These are phyloP conservation scores for Scheffersomyces titani DNA, from an alignment of 1,139 yeast genomes.

Conservation along the genomic window DNA sequence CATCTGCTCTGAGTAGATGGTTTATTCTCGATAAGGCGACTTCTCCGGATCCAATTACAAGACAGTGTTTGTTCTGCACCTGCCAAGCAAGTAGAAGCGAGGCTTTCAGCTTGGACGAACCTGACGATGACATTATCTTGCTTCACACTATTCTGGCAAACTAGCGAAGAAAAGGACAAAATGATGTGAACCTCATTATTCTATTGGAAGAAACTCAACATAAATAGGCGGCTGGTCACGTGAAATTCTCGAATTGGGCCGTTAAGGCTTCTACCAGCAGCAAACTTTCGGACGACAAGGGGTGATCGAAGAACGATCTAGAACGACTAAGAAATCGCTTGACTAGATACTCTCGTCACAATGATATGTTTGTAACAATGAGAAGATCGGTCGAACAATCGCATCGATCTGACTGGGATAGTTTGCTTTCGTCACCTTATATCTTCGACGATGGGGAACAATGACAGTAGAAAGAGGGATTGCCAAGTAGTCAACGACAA, in stretches of 20 bases:
- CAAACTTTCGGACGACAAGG: not conserved
- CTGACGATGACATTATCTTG: not conserved
- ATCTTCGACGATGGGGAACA: too few species aligned
- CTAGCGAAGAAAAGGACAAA: not conserved
- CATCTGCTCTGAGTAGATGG: constrained; percentile 69
- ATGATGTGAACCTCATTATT: not conserved
- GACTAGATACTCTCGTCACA: too few species aligned
- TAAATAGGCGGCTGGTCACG: too few species aligned
- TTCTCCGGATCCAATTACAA: constrained; percentile 81
- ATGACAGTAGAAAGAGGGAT: too few species aligned
- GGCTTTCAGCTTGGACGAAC: constrained; percentile 32
- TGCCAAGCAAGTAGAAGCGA: constrained; percentile 76
- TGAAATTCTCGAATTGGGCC: not conserved
- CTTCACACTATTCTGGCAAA: too few species aligned
- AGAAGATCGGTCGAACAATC: not conserved
- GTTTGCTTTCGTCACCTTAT: too few species aligned
- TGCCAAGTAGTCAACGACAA: too few species aligned
- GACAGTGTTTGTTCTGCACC: constrained; percentile 61
- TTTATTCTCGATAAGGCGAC: constrained; percentile 74
- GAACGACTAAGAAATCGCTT: not conserved
- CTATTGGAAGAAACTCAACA: not conserved
- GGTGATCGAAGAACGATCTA: not conserved
- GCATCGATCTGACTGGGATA: too few species aligned
- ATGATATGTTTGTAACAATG: too few species aligned
- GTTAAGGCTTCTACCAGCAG: not conserved